Conservation (phyloP, 2,329 filamentous ascomycete genomes). For the Ophiocordyceps robertsii region DNA sequence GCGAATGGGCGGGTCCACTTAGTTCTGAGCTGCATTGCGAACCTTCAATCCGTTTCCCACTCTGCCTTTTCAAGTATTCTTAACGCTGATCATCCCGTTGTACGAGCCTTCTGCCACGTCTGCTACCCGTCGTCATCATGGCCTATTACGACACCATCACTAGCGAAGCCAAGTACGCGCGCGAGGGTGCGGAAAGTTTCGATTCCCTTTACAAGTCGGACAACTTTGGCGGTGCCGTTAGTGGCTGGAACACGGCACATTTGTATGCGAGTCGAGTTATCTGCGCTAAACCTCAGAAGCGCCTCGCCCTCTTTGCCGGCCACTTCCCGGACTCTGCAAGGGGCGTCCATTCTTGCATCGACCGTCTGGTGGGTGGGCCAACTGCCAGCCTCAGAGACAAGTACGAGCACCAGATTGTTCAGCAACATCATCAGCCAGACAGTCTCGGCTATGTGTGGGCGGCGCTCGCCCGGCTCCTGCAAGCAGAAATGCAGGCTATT, state of each 20-base stretch:
- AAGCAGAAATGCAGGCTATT: too few species aligned
- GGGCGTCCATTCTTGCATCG: neutral
- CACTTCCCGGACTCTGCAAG: neutral
- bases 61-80: too few species aligned
- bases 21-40: too few species aligned
- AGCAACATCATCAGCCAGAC: neutral
- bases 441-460: conserved; percentile 1
- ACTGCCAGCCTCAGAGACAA: neutral
- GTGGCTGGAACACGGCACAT: neutral
- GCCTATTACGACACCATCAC: too few species aligned
- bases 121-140: too few species aligned
- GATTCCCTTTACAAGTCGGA: neutral
- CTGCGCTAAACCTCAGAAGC: neutral
- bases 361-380: neutral
- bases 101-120: too few species aligned
- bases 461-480: neutral
- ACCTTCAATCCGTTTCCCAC: too few species aligned
- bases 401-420: neutral
- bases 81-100: too few species aligned
- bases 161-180: too few species aligned
- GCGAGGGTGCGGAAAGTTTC: neutral
- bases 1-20: too few species aligned
- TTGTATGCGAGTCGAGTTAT: neutral
- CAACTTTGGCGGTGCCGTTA: neutral
- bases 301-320: neutral